Percentiles rank a stretch among this genome's conserved stretches.
phyloP scores from a whole-genome alignment of 169 alveolate species.

The Plasmodium yoelii region DNA sequence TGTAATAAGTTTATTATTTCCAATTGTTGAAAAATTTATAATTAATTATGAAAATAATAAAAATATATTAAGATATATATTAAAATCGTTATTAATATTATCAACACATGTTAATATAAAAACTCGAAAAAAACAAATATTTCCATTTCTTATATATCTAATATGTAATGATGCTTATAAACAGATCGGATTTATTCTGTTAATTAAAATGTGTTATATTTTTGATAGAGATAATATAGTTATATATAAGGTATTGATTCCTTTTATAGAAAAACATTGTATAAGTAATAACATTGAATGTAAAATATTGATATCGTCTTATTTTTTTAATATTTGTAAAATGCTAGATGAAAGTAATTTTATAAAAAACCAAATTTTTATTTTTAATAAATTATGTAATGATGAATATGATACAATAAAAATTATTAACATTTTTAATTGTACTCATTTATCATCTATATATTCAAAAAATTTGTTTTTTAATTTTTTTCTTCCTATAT shows the following conservation, averaged over 20 bases:
- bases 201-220: constrained; percentile 42
- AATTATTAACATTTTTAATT: constrained; percentile 61
- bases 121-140: constrained; percentile 24
- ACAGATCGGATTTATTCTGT: constrained; percentile 32
- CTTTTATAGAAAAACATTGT: constrained; percentile 16
- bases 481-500: constrained; percentile 45
- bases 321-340: constrained; percentile 50
- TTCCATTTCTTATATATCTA: constrained; percentile 50
- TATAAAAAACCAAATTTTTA: not conserved
- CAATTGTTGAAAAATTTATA: constrained; percentile 43
- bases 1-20: constrained; percentile 38
- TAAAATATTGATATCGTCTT: constrained; percentile 40
- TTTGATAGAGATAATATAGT: constrained; percentile 32
- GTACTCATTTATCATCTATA: constrained; percentile 42
- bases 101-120: constrained; percentile 54
- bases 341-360: constrained; percentile 38
- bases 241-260: constrained; percentile 21
- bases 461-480: constrained; percentile 44
- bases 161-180: constrained; percentile 22
- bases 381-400: constrained; percentile 27
- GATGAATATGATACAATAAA: constrained; percentile 48
- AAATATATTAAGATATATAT: constrained; percentile 13
- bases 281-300: constrained; percentile 4
- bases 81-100: constrained; percentile 56
- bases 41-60: constrained; percentile 22